A percentile compares a stretch with the other conserved stretches of the same genome.
Evolutionary conservation across 345 rosid genomes (phyloP).

Genomic region (Acer saccharum): DNA sequence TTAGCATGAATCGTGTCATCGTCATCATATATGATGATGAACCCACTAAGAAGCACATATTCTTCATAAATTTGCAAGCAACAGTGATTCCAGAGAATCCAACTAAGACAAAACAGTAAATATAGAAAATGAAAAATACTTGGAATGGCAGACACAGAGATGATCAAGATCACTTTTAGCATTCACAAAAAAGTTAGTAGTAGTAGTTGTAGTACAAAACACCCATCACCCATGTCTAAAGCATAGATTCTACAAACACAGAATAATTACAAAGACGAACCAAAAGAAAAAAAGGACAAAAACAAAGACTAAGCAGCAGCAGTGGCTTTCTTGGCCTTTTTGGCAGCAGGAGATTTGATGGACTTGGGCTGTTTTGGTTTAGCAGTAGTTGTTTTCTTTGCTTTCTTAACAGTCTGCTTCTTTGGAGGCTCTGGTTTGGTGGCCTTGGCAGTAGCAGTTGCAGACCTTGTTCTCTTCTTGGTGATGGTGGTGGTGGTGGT

Average conservation of each 20-base stretch:
- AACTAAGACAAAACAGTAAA: too few relatives aligned
- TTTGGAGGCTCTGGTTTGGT: constrained; percentile 35
- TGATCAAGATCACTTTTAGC: too few relatives aligned
- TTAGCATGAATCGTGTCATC: too few relatives aligned
- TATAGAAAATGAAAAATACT: too few relatives aligned
- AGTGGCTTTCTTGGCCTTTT: constrained; percentile 46
- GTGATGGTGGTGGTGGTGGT: background rate
- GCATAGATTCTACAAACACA: background rate
- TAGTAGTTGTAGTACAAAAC: background rate
- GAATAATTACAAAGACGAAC: background rate
- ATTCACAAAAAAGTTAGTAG: background rate
- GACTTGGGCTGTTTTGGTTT: constrained; percentile 50
- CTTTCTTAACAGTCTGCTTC: constrained; percentile 25
- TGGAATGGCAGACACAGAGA: too few relatives aligned
- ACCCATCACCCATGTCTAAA: background rate
- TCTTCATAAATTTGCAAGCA: too few relatives aligned
- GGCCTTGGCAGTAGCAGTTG: constrained; percentile 20
- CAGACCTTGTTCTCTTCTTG: constrained; percentile 16
- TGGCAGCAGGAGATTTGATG: constrained; percentile 44
- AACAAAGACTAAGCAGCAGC: constrained; percentile 25
- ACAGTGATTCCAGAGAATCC: too few relatives aligned
- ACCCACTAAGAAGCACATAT: too few relatives aligned
- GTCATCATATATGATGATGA: too few relatives aligned
- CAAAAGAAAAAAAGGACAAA: background rate
- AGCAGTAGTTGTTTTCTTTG: constrained; percentile 36